Evolutionary conservation across 257 asterid species (phyloP).

Genomic region (Marsdenia floribunda): DNA sequence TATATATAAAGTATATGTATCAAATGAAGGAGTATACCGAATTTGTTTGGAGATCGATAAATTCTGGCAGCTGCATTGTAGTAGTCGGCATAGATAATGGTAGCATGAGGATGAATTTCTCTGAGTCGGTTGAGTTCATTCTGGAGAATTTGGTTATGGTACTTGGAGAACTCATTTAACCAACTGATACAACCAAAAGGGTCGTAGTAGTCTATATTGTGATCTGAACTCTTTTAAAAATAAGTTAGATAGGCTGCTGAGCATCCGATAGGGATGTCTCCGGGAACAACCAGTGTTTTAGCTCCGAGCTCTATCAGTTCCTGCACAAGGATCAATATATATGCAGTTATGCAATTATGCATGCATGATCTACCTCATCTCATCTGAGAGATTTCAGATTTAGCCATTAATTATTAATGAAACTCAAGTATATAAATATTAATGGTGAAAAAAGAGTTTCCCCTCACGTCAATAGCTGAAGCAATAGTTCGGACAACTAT

Average conservation of each 20-base stretch:
- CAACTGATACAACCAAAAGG: constrained; percentile 44
- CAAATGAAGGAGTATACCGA: constrained; percentile 12
- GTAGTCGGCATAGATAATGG: constrained; percentile 45
- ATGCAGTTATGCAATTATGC: too few species aligned
- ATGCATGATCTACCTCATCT: too few species aligned
- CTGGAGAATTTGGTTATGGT: constrained; percentile 32
- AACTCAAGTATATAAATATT: too few species aligned
- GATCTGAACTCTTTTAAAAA: constrained; percentile 13
- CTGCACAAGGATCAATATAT: constrained; percentile 10
- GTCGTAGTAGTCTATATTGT: constrained; percentile 32
- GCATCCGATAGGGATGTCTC: constrained; percentile 50
- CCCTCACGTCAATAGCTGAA: constrained; percentile 8
- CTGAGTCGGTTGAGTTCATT: constrained; percentile 23
- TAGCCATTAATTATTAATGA: too few species aligned
- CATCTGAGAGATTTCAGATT: too few species aligned
- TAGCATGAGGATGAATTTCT: constrained; percentile 24
- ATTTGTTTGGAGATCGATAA: constrained; percentile 18
- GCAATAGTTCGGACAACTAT: constrained; percentile 1
- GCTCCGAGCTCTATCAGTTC: constrained; percentile 48
- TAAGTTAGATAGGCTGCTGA: constrained; percentile 24
- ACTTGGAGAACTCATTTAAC: constrained; percentile 31
- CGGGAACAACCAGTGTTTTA: constrained; percentile 39
- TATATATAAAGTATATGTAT: background rate
- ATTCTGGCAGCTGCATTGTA: constrained; percentile 39
- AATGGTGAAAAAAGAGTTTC: background rate